A percentile compares a stretch with the other conserved stretches of the same genome.
Conservation (phyloP, 305 asterid genomes). For the Salvia sclarea region DNA sequence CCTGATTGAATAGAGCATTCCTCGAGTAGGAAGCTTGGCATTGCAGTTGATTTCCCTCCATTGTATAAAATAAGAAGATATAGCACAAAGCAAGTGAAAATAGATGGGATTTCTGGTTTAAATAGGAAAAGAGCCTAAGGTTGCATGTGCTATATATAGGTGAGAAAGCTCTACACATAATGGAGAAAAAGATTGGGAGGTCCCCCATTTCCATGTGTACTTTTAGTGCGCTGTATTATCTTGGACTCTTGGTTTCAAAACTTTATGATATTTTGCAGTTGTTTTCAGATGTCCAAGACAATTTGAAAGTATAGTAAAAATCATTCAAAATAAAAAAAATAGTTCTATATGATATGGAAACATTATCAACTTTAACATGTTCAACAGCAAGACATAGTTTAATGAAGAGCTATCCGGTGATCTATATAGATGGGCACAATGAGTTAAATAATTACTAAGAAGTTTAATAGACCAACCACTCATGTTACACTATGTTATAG, state of each 20-base stretch:
- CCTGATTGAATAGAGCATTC: slow-evolving; percentile 66
- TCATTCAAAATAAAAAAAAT: not conserved
- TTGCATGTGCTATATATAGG: slow-evolving; percentile 39
- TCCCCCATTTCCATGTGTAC: slow-evolving; percentile 27
- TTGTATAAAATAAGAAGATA: slow-evolving; percentile 26
- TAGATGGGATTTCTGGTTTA: slow-evolving; percentile 5
- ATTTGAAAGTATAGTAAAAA: not conserved
- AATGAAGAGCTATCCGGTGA: slow-evolving; percentile 2
- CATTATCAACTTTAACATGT: not conserved
- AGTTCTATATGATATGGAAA: not conserved
- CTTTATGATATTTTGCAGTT: not conserved
- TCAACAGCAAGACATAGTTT: not conserved
- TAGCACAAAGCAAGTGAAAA: not conserved
- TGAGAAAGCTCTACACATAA: slow-evolving; percentile 22
- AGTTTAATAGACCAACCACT: not conserved
- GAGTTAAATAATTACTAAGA: not conserved
- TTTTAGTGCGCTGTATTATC: not conserved
- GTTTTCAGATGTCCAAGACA: not conserved
- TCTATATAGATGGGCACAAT: not conserved
- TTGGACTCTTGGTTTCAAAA: slow-evolving; percentile 9
- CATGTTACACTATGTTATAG: not conserved
- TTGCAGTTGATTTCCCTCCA: slow-evolving; percentile 50
- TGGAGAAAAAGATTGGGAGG: slow-evolving; percentile 30
- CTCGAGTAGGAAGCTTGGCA: slow-evolving; percentile 56
- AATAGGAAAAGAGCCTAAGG: slow-evolving; percentile 23